Evolutionary conservation across 176 grass and related monocot genomes (phyloP).

Genomic region (Cocos nucifera): DNA sequence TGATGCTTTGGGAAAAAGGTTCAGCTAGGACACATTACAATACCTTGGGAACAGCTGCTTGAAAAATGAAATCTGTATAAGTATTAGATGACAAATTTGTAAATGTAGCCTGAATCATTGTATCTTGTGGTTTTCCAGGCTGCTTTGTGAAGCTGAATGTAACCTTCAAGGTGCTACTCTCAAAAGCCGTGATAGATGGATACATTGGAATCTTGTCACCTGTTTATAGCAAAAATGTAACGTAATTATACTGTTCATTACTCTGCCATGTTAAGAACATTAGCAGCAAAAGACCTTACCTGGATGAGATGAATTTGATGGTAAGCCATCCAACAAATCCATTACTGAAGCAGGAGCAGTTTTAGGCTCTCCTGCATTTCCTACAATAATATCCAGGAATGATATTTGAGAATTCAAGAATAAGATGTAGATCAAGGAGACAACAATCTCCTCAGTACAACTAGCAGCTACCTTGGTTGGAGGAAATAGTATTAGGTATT

Average conservation of each 20-base stretch:
- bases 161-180: conserved; percentile 76
- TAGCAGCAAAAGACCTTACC: conserved; percentile 24
- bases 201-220: conserved; percentile 36
- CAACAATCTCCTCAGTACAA: no score
- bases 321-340: conserved; percentile 85
- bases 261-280: conserved; percentile 1
- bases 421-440: no score
- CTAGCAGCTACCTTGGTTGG: conserved; percentile 36
- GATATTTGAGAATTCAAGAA: no score
- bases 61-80: conserved; percentile 86
- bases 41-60: conserved; percentile 99
- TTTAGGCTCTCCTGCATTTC: conserved; percentile 35
- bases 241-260: not conserved
- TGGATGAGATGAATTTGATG: conserved; percentile 45
- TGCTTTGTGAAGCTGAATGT: conserved; percentile 78
- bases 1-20: not conserved
- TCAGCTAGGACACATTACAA: not conserved
- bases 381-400: conserved; percentile 17
- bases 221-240: conserved; percentile 21
- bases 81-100: conserved; percentile 73
- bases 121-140: conserved; percentile 68
- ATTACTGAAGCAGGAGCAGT: conserved; percentile 42
- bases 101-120: conserved; percentile 55
- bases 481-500: conserved; percentile 27
- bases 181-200: conserved; percentile 72